Base-by-base conservation (phyloP, 176 grass and related monocot species). In the Oryza officinalis region DNA sequence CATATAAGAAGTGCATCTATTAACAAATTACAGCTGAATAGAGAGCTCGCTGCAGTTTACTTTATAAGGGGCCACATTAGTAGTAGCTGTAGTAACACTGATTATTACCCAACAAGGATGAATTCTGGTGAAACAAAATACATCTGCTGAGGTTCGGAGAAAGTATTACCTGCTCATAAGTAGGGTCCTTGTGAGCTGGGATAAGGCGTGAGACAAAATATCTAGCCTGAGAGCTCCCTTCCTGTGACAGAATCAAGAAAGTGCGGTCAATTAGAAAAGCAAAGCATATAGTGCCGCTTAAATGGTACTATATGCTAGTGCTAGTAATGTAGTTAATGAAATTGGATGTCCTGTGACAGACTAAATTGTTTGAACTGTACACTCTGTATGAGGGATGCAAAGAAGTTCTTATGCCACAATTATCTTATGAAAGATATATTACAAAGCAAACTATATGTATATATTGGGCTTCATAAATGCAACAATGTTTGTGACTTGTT, bases 151-250 rank as follows among this genome's bases (percentile, higher is more conserved):
- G 14, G 73, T 74, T 15, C 20, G 6, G 8, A 57, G 22, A 83
- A 69, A 79, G 8, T 65, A n/a, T 32, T 91, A 94, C 96, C 93
- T 99, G 96, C 83, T 99, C 96, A 81, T 99, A 99, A 43, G 93
- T 93, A 84, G 96, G 96, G 87, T 99, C 96, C 83, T 99, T 99
- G 89, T 99, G 96, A 38, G 93, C 96, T n/a, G 93, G 96, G n/a
- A 99, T 94, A 67, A 99, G 81, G 50, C 96, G 96, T 33, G 96
- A 99, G 28, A 99, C 93, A 81, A 99, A 96, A 83, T 99, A 99
- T 70, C 96, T 87, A 71, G 96, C 93, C 81, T 94, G 96, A 43
- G 96, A 99, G 81, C 96, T 99, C 79, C 91, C 93, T 87, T 96
- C 91, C 96, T 99, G 87, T 69, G 47, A 33, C 68, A 45, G 76